Conservation (phyloP, 2,329 filamentous ascomycete species). For the Helminthosporium solani region DNA sequence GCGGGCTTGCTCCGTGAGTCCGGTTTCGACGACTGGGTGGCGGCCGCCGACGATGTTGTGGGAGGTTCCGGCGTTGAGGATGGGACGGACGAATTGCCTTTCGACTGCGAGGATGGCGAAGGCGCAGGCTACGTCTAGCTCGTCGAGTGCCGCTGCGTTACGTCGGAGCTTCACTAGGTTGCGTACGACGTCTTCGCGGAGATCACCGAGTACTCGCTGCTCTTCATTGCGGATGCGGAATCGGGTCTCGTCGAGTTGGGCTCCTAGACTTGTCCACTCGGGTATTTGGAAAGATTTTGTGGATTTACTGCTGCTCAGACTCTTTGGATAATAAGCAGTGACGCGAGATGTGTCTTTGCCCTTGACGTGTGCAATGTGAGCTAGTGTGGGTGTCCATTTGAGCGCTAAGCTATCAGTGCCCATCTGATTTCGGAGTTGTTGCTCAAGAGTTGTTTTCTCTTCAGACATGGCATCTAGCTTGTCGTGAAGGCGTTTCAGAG, state of each 20-base stretch:
- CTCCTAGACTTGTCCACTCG: constrained; percentile 81
- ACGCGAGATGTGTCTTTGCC: constrained; percentile 63
- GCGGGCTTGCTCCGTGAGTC: constrained; percentile 75
- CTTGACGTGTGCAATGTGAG: constrained; percentile 88
- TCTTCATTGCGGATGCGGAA: constrained; percentile 82
- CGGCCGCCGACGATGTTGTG: constrained; percentile 83
- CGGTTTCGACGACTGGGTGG: constrained; percentile 88
- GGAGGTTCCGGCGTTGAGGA: constrained; percentile 61
- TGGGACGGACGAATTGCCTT: constrained; percentile 70
- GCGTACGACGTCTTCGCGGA: constrained; percentile 74
- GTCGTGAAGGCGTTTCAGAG: constrained; percentile 66
- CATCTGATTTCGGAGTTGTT: constrained; percentile 62
- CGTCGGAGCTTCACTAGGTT: constrained; percentile 84
- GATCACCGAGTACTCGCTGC: constrained; percentile 70
- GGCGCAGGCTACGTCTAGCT: constrained; percentile 85
- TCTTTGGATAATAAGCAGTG: constrained; percentile 46
- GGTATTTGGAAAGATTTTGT: constrained; percentile 82
- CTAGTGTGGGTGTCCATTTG: constrained; percentile 82
- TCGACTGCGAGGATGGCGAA: constrained; percentile 79
- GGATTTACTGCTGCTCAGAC: constrained; percentile 75
- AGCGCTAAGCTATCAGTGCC: constrained; percentile 61
- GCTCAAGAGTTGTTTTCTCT: constrained; percentile 62
- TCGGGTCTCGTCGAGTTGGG: constrained; percentile 73
- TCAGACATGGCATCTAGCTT: constrained; percentile 61
- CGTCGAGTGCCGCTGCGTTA: constrained; percentile 88